These are phyloP conservation scores for Jamesozyma lodderae DNA, from an alignment of 805 yeast genomes.

Conservation along the genomic window DNA sequence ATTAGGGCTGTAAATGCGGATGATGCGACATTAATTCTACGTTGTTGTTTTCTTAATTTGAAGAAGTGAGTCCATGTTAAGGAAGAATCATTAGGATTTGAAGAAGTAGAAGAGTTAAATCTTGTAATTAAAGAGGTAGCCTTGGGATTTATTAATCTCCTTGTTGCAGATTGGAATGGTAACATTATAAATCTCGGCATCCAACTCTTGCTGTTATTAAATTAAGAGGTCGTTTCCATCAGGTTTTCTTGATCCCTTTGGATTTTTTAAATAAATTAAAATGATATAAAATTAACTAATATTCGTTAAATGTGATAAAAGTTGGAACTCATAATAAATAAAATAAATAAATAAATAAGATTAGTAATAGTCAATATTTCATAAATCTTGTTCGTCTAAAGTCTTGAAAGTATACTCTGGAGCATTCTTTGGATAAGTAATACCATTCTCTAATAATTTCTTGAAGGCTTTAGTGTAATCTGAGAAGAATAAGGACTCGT, in stretches of 20 bases:
- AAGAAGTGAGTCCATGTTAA: slow-evolving; percentile 79
- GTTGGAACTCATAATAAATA: not conserved
- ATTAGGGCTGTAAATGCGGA: slow-evolving; percentile 59
- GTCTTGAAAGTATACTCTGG: slow-evolving; percentile 48
- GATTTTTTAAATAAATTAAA: too few species aligned
- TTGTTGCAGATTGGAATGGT: not conserved
- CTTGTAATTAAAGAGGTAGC: slow-evolving; percentile 1
- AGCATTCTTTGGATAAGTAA: slow-evolving; percentile 44
- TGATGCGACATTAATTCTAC: slow-evolving; percentile 56
- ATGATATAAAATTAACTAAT: too few species aligned
- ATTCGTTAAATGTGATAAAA: too few species aligned
- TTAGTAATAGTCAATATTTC: not conserved
- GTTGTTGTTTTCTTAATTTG: slow-evolving; percentile 62
- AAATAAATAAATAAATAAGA: slow-evolving; percentile 1
- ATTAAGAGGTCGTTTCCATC: too few species aligned
- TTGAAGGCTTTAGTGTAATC: slow-evolving; percentile 62
- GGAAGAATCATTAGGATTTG: not conserved
- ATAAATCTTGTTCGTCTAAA: slow-evolving; percentile 53
- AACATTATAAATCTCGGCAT: too few species aligned
- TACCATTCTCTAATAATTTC: slow-evolving; percentile 70
- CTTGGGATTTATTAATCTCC: not conserved
- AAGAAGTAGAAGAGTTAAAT: slow-evolving; percentile 1
- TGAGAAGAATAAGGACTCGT: slow-evolving; percentile 49
- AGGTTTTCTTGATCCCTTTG: too few species aligned
- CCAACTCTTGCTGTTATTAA: too few species aligned